phyloP scores from a whole-genome alignment of 352 stramenopile genomes.

The Phytopythium mirpurense region DNA sequence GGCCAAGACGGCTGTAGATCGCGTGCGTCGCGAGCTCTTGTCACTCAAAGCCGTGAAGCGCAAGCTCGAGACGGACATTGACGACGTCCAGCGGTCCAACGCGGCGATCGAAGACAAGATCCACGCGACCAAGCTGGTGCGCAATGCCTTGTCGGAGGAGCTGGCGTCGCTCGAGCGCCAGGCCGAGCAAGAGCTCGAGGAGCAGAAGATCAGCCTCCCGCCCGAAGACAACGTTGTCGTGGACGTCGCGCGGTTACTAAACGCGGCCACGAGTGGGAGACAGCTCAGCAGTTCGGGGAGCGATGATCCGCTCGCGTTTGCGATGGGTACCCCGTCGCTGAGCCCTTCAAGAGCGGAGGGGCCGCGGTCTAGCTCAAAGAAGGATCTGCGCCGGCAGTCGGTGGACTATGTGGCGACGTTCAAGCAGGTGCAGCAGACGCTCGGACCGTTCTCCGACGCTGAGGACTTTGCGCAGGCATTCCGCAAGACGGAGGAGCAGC shows the following conservation, averaged over 20 bases:
- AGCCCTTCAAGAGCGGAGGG: background rate
- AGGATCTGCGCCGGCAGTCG: background rate
- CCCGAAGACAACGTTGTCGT: conserved; percentile 61
- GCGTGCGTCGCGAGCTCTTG: conserved; percentile 47
- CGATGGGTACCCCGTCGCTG: background rate
- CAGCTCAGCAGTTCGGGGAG: background rate
- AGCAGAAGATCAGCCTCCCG: conserved; percentile 50
- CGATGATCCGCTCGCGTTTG: background rate
- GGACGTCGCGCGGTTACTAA: conserved; percentile 56
- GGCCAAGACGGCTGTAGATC: conserved; percentile 56
- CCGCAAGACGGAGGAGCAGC: conserved; percentile 40
- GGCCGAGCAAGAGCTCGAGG: conserved; percentile 44
- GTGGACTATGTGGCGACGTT: background rate
- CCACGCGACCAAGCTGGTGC: conserved; percentile 31
- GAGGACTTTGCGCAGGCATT: conserved; percentile 14
- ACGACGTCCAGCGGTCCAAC: conserved; percentile 38
- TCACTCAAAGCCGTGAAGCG: conserved; percentile 49
- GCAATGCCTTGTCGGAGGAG: conserved; percentile 47
- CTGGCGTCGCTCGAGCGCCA: conserved; percentile 51
- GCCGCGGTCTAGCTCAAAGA: background rate
- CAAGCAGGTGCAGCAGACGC: background rate
- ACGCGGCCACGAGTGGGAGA: conserved; percentile 9
- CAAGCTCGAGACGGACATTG: conserved; percentile 59
- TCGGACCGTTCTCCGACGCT: background rate
- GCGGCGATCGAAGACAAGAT: conserved; percentile 39